Evolutionary conservation across 257 asterid species (phyloP).

Genomic region (Galeopsis tetrahit): DNA sequence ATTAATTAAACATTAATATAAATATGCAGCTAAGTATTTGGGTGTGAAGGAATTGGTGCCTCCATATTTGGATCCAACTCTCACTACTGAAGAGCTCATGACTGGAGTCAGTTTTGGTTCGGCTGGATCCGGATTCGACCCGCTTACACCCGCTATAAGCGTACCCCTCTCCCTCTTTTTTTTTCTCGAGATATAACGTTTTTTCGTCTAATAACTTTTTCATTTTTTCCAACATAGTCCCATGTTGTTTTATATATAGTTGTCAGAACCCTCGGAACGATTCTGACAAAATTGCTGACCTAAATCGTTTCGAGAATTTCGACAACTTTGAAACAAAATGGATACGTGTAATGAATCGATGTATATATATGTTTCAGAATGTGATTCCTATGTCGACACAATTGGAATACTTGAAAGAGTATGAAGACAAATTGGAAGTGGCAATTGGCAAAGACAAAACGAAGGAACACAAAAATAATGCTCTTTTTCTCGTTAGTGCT

Average conservation of each 20-base stretch:
- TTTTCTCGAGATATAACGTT: too few species aligned
- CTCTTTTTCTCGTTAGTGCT: conserved; percentile 66
- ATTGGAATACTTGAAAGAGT: conserved; percentile 56
- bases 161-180: conserved; percentile 51
- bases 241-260: too few species aligned
- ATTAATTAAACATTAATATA: too few species aligned
- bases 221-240: too few species aligned
- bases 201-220: too few species aligned
- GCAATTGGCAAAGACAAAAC: conserved; percentile 55
- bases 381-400: conserved; percentile 62
- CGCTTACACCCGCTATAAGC: conserved; percentile 62
- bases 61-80: conserved; percentile 66
- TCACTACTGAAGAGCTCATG: conserved; percentile 52
- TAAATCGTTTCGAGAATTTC: too few species aligned
- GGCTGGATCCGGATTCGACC: conserved; percentile 88
- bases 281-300: too few species aligned
- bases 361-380: too few species aligned
- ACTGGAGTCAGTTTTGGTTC: conserved; percentile 92
- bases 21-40: conserved; percentile 59
- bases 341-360: too few species aligned
- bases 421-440: conserved; percentile 44
- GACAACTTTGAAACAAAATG: too few species aligned
- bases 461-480: conserved; percentile 43
- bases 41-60: conserved; percentile 72
- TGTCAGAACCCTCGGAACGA: too few species aligned